Evolutionary conservation across 164 flowering plant genomes (phyloP).

Genomic region (Hamamelis virginiana): DNA sequence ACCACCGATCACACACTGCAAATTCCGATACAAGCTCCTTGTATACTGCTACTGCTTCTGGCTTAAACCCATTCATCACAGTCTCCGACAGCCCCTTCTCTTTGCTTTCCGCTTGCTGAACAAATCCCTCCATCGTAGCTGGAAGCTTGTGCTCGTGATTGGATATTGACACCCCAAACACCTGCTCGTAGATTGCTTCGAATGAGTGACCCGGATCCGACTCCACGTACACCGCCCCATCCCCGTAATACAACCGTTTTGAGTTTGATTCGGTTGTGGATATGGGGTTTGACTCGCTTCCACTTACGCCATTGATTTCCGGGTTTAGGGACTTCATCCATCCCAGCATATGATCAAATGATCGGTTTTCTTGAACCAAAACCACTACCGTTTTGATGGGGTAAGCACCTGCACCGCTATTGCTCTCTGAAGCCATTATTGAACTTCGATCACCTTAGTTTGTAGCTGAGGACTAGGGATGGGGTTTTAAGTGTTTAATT

Average conservation of each 20-base stretch:
- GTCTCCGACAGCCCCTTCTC: slow-evolving; percentile 44
- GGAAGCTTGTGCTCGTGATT: not conserved
- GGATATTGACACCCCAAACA: slow-evolving; percentile 30
- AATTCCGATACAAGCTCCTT: slow-evolving; percentile 58
- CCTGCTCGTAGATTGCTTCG: slow-evolving; percentile 60
- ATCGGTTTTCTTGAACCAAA: slow-evolving; percentile 81
- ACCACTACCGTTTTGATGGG: slow-evolving; percentile 87
- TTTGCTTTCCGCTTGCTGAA: slow-evolving; percentile 52
- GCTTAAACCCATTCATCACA: slow-evolving; percentile 79
- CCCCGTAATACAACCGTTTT: slow-evolving; percentile 28
- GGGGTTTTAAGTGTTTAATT: no score
- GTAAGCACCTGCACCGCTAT: not conserved
- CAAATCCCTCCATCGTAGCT: slow-evolving; percentile 75
- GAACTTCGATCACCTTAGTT: no score
- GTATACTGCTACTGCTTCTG: slow-evolving; percentile 64
- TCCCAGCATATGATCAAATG: slow-evolving; percentile 91
- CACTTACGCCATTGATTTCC: slow-evolving; percentile 74
- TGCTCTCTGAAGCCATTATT: slow-evolving; percentile 19
- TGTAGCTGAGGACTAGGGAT: no score
- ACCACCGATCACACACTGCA: slow-evolving; percentile 83
- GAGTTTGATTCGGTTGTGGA: slow-evolving; percentile 53
- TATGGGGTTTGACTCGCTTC: slow-evolving; percentile 59
- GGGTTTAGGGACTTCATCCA: slow-evolving; percentile 86
- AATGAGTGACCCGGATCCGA: slow-evolving; percentile 81
- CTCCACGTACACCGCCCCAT: slow-evolving; percentile 49